A percentile compares a stretch with the other conserved stretches of the same genome.
Conservation (phyloP, 2,329 filamentous ascomycete genomes). For the Chaetoscypha palmicola region DNA sequence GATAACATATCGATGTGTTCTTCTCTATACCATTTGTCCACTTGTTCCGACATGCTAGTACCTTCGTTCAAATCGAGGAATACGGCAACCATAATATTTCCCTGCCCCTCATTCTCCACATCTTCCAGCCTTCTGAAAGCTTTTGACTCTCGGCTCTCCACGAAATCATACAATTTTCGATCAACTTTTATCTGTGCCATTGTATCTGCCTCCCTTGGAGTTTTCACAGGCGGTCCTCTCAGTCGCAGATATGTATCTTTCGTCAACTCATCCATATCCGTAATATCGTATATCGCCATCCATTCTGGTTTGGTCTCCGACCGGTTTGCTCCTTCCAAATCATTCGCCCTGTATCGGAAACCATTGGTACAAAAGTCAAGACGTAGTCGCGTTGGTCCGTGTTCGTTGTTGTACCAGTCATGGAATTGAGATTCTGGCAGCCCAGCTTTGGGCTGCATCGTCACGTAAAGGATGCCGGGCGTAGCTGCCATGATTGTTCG, state of each 20-base stretch:
- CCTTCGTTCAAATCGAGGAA: conserved; percentile 47
- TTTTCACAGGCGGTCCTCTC: conserved; percentile 50
- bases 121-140: conserved; percentile 55
- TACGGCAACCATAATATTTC: conserved; percentile 55
- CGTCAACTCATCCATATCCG: conserved; percentile 63
- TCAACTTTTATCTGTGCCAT: conserved; percentile 63
- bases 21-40: conserved; percentile 64
- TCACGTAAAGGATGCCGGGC: conserved; percentile 73
- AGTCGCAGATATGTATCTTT: conserved; percentile 63
- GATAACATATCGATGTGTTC: conserved; percentile 67
- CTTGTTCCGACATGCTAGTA: conserved; percentile 48
- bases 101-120: conserved; percentile 50
- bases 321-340: conserved; percentile 36
- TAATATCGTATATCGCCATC: conserved; percentile 77
- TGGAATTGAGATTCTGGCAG: conserved; percentile 62
- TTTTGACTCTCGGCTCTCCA: conserved; percentile 48
- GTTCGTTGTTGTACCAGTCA: conserved; percentile 93
- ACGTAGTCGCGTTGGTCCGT: conserved; percentile 73
- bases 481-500: conserved; percentile 35
- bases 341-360: conserved; percentile 67
- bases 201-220: conserved; percentile 50
- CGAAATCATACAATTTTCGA: conserved; percentile 62
- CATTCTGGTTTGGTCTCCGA: conserved; percentile 51
- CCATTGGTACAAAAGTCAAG: conserved; percentile 70
- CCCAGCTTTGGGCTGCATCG: conserved; percentile 71